A percentile compares a stretch with the other conserved stretches of the same genome.
Evolutionary conservation across 78 protist species (phyloP).

Genomic region (Chrysochromulina parva): DNA sequence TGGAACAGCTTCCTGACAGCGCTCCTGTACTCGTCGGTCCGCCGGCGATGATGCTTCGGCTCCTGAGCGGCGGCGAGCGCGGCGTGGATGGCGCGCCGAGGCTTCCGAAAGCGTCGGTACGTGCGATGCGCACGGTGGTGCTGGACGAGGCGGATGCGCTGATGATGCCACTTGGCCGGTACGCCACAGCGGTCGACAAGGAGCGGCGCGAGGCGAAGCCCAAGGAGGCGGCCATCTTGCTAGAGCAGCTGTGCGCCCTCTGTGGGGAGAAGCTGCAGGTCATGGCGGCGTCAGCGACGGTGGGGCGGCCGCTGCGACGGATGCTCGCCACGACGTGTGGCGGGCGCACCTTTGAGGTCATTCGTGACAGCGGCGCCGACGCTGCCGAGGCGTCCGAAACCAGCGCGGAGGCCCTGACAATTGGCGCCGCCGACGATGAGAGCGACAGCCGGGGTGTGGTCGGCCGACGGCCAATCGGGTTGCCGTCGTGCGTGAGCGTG

Average conservation of each 20-base stretch:
- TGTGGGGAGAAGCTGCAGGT: background rate
- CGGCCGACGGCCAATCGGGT: background rate
- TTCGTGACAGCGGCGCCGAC: background rate
- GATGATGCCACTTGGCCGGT: background rate
- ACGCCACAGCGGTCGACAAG: background rate
- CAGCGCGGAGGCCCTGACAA: background rate
- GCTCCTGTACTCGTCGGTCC: background rate
- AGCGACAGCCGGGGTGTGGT: background rate
- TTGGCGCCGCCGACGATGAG: too few species aligned
- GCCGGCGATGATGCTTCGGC: too few species aligned
- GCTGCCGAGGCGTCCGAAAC: background rate
- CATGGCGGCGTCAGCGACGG: background rate
- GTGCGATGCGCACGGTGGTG: background rate
- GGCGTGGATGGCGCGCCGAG: background rate
- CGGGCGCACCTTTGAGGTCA: background rate
- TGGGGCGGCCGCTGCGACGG: constrained; percentile 14
- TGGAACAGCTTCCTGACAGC: background rate
- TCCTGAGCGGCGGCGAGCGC: too few species aligned
- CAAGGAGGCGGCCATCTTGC: background rate
- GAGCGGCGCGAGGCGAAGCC: background rate
- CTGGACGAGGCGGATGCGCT: constrained; percentile 23
- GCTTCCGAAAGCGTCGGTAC: background rate
- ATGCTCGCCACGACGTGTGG: background rate
- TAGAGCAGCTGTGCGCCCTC: background rate
- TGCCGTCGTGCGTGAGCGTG: background rate